phyloP scores from a whole-genome alignment of 495 filamentous ascomycete species.

The Talaromyces liani region DNA sequence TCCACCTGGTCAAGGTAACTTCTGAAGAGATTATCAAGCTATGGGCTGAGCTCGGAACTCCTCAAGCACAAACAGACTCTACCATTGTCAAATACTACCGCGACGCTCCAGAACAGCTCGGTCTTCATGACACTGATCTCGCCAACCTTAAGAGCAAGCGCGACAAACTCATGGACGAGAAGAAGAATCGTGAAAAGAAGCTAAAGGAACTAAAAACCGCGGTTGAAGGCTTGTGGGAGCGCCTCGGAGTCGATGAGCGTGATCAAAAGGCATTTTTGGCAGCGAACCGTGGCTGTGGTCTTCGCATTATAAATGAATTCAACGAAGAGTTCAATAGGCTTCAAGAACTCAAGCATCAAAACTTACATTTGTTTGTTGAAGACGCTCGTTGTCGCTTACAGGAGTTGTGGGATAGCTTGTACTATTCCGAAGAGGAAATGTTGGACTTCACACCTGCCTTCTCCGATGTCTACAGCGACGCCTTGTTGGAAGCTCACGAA shows the following conservation, averaged over 20 bases:
- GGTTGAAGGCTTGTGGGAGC: slow-evolving; percentile 83
- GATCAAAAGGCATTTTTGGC: slow-evolving; percentile 78
- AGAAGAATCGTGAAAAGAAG: slow-evolving; percentile 73
- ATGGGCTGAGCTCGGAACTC: slow-evolving; percentile 91
- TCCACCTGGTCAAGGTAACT: slow-evolving; percentile 63
- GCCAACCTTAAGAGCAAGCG: slow-evolving; percentile 60
- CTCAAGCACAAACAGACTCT: slow-evolving; percentile 84
- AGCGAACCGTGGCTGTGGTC: slow-evolving; percentile 67
- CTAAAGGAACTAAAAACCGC: slow-evolving; percentile 65
- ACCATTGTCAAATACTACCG: slow-evolving; percentile 81
- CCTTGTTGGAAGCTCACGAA: slow-evolving; percentile 83
- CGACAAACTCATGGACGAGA: slow-evolving; percentile 89
- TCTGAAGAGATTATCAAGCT: slow-evolving; percentile 84
- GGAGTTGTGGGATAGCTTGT: slow-evolving; percentile 89
- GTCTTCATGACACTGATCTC: slow-evolving; percentile 81
- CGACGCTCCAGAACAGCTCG: slow-evolving; percentile 86
- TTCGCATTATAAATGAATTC: slow-evolving; percentile 86
- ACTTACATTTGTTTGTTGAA: slow-evolving; percentile 90
- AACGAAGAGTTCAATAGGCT: slow-evolving; percentile 81
- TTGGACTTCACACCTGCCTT: slow-evolving; percentile 93
- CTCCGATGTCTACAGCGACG: slow-evolving; percentile 74
- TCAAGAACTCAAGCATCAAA: slow-evolving; percentile 89
- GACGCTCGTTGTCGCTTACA: slow-evolving; percentile 84
- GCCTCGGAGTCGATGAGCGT: slow-evolving; percentile 70
- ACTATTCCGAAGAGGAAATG: slow-evolving; percentile 97